A percentile compares a stretch with the other conserved stretches of the same genome.
These are phyloP conservation scores for Spinacia oleracea DNA, from an alignment of 179 eudicot genomes.

Conservation along the genomic window DNA sequence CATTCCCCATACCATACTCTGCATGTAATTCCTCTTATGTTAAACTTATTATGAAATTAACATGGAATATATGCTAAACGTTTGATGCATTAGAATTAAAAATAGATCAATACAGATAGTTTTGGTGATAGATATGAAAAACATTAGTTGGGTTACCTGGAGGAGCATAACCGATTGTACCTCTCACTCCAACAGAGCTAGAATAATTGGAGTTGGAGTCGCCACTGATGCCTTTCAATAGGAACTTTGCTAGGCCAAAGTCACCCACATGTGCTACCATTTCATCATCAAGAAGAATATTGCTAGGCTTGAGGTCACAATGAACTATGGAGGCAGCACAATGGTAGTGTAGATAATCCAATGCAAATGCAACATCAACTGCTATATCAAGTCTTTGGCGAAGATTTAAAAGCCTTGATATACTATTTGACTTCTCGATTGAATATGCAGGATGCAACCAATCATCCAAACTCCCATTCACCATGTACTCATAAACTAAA, in stretches of 20 bases:
- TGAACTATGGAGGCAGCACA: conserved; percentile 22
- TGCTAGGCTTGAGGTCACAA: conserved; percentile 40
- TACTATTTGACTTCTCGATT: background rate
- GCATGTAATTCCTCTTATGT: background rate
- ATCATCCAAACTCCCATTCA: conserved; percentile 28
- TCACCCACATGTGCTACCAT: conserved; percentile 36
- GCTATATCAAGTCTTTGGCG: conserved; percentile 25
- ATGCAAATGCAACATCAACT: conserved; percentile 25
- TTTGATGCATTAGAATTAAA: too few relatives aligned
- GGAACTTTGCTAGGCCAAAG: conserved; percentile 31
- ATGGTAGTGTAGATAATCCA: conserved; percentile 32
- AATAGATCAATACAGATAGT: too few relatives aligned
- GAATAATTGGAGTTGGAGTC: background rate
- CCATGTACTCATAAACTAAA: conserved; percentile 31
- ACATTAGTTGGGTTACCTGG: conserved; percentile 26
- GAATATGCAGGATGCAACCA: conserved; percentile 21
- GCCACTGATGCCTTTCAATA: background rate
- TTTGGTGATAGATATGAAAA: too few relatives aligned
- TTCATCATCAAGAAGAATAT: conserved; percentile 31
- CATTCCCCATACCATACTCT: conserved; percentile 26
- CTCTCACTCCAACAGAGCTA: conserved; percentile 28
- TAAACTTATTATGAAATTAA: background rate
- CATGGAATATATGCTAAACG: background rate
- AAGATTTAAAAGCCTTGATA: conserved; percentile 12
- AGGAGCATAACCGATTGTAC: conserved; percentile 33